Conservation (phyloP, 2,329 filamentous ascomycete species). For the Cordyceps pruinosa region DNA sequence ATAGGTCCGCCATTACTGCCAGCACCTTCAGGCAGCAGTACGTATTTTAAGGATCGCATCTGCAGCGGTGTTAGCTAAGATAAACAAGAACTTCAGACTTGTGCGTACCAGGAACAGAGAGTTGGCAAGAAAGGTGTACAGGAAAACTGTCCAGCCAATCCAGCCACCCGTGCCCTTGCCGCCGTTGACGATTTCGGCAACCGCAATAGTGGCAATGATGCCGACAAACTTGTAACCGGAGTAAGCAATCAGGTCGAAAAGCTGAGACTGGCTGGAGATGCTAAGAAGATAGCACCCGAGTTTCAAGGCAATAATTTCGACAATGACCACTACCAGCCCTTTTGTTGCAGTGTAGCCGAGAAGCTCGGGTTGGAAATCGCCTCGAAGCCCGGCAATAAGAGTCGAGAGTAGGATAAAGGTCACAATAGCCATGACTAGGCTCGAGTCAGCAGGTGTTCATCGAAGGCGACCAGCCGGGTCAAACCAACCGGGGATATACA, state of each 20-base stretch:
- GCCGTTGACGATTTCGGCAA: constrained; percentile 70
- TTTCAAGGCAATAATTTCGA: constrained; percentile 88
- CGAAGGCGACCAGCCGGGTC: neutral
- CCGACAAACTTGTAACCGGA: constrained; percentile 98
- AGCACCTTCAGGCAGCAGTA: constrained; percentile 78
- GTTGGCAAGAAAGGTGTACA: constrained; percentile 89
- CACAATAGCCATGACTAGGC: constrained; percentile 80
- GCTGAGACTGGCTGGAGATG: constrained; percentile 89
- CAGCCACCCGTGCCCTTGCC: constrained; percentile 79
- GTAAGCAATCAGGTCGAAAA: constrained; percentile 91
- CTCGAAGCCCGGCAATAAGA: constrained; percentile 79
- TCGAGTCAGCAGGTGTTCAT: neutral
- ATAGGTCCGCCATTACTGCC: constrained; percentile 57
- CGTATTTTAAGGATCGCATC: constrained; percentile 93
- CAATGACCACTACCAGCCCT: constrained; percentile 71
- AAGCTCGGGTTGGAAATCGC: constrained; percentile 89
- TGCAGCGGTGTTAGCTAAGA: constrained; percentile 28
- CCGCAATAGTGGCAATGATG: constrained; percentile 79
- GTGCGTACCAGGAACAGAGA: constrained; percentile 81
- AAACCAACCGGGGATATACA: constrained; percentile 76
- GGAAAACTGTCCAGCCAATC: constrained; percentile 82
- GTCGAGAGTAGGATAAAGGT: constrained; percentile 95
- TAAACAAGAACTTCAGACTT: neutral
- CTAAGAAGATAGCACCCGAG: constrained; percentile 87
- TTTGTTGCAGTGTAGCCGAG: constrained; percentile 83